Percentiles rank a stretch among this genome's conserved stretches.
phyloP scores from a whole-genome alignment of 2,329 filamentous ascomycete species.

The Hortaea sp. region DNA sequence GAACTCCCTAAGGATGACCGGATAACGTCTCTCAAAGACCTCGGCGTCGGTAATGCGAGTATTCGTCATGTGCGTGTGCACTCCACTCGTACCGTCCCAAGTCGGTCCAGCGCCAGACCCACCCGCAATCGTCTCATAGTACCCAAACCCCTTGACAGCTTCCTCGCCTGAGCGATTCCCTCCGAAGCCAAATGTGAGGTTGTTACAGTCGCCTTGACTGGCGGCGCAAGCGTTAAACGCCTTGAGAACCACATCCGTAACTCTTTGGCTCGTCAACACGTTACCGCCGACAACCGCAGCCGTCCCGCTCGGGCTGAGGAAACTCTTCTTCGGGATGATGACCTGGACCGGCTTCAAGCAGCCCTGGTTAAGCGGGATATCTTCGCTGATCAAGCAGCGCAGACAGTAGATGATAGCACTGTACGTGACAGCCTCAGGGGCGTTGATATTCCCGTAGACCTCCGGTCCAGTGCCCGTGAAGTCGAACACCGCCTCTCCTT shows the following conservation, averaged over 20 bases:
- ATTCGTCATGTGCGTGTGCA: constrained; percentile 83
- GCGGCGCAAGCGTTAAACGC: constrained; percentile 73
- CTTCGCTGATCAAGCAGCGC: constrained; percentile 65
- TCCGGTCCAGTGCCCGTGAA: constrained; percentile 70
- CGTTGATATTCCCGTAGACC: constrained; percentile 59
- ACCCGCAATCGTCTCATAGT: constrained; percentile 78
- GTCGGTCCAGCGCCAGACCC: constrained; percentile 62
- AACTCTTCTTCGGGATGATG: constrained; percentile 59
- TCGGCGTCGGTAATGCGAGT: constrained; percentile 71
- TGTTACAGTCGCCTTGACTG: constrained; percentile 72
- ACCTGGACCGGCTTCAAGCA: constrained; percentile 70
- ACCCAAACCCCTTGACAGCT: constrained; percentile 68
- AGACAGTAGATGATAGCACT: constrained; percentile 80
- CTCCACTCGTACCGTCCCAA: constrained; percentile 65
- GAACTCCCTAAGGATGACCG: constrained; percentile 63
- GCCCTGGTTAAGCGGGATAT: constrained; percentile 80
- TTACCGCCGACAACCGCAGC: constrained; percentile 79
- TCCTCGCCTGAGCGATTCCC: constrained; percentile 51
- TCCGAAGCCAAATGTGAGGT: constrained; percentile 74
- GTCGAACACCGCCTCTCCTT: constrained; percentile 69
- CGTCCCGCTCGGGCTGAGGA: constrained; percentile 64
- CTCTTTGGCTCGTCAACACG: constrained; percentile 65
- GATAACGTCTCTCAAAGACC: constrained; percentile 67
- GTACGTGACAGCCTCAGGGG: constrained; percentile 71
- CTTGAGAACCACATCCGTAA: constrained; percentile 74